Percentiles rank a stretch among this genome's conserved stretches.
These are phyloP conservation scores for Daedaleopsis sinensis DNA, from an alignment of 768 basidiomycete genomes.

Conservation along the genomic window DNA sequence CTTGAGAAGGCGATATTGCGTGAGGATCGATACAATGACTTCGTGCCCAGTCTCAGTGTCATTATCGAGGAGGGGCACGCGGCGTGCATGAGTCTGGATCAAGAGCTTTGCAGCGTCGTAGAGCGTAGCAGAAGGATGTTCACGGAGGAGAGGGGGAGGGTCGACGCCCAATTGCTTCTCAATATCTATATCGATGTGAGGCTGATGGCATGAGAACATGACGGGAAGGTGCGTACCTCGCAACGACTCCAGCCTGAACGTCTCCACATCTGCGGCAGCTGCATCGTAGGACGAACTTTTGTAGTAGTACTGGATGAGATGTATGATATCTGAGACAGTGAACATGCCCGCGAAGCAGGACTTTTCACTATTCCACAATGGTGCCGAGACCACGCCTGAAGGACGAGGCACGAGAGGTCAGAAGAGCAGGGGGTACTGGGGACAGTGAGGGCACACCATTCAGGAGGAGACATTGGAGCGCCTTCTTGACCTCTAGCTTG, in stretches of 20 bases:
- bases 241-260: conserved; percentile 84
- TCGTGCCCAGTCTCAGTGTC: conserved; percentile 95
- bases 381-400: conserved; percentile 94
- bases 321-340: conserved; percentile 98
- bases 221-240: conserved; percentile 61
- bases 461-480: conserved; percentile 80
- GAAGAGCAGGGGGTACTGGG: background rate
- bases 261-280: conserved; percentile 90
- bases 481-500: conserved; percentile 94
- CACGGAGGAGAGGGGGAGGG: conserved; percentile 85
- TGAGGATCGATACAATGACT: conserved; percentile 93
- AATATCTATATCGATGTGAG: conserved; percentile 63
- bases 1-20: conserved; percentile 97
- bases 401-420: conserved; percentile 16
- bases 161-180: conserved; percentile 91
- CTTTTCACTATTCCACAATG: conserved; percentile 95
- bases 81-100: conserved; percentile 93
- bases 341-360: conserved; percentile 98
- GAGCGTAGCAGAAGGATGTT: conserved; percentile 86
- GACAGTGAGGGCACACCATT: conserved; percentile 56
- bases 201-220: conserved; percentile 7
- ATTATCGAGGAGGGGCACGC: conserved; percentile 90
- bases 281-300: conserved; percentile 79
- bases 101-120: conserved; percentile 89
- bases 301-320: conserved; percentile 99